Percentiles rank a stretch among this genome's conserved stretches.
phyloP scores from a whole-genome alignment of 192 early-diverging fungal species.

The Entomortierella chlamydospora region DNA sequence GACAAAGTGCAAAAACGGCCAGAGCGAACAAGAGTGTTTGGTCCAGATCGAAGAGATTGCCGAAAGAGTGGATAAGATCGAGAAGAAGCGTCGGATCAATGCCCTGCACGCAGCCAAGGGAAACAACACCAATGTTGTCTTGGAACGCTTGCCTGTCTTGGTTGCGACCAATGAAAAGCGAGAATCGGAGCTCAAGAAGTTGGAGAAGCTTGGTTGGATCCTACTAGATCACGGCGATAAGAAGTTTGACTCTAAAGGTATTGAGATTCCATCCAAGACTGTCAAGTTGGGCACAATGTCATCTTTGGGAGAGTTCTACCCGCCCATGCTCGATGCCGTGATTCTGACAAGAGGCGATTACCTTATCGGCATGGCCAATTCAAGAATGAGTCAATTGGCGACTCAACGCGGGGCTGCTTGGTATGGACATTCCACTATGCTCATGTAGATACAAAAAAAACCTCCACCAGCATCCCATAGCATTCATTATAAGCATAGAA shows the following conservation, averaged over 20 bases:
- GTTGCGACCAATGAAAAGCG: constrained; percentile 52
- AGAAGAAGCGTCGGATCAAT: constrained; percentile 31
- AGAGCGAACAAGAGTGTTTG: constrained; percentile 32
- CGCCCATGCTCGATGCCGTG: constrained; percentile 51
- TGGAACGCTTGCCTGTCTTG: constrained; percentile 37
- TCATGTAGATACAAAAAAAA: constrained; percentile 24
- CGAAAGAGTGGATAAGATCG: constrained; percentile 47
- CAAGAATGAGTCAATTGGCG: constrained; percentile 44
- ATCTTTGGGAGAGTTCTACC: constrained; percentile 33
- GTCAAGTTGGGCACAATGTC: constrained; percentile 39
- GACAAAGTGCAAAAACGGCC: constrained; percentile 38
- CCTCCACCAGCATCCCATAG: neutral
- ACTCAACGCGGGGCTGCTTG: constrained; percentile 37
- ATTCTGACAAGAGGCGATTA: constrained; percentile 47
- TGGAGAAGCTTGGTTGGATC: constrained; percentile 47
- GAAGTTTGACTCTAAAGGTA: constrained; percentile 14
- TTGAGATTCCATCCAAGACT: constrained; percentile 10
- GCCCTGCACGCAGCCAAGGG: neutral
- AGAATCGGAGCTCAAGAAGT: constrained; percentile 24
- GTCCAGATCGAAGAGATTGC: constrained; percentile 53
- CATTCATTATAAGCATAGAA: neutral
- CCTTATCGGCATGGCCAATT: constrained; percentile 49
- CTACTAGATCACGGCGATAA: constrained; percentile 43
- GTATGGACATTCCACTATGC: constrained; percentile 34
- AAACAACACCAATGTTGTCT: constrained; percentile 1